phyloP scores from a whole-genome alignment of 177 flowering plant genomes.

The Vitis hybrid region DNA sequence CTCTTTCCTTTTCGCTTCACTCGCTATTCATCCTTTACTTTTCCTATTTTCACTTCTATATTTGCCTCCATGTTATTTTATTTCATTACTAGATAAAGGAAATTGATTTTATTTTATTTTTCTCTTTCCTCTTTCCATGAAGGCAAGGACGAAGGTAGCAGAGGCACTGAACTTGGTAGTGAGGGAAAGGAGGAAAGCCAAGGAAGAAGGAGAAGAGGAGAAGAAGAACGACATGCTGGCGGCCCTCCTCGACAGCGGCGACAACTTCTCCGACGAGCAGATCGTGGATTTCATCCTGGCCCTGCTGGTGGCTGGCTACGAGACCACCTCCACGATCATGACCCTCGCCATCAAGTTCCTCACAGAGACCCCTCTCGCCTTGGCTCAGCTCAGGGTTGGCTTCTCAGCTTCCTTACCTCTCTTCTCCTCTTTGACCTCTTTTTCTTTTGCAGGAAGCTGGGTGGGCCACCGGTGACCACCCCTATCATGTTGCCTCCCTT shows the following conservation, averaged over 20 bases:
- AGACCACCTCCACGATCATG: conserved; percentile 95
- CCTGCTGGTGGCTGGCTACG: conserved; percentile 89
- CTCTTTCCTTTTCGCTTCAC: no score
- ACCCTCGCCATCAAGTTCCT: conserved; percentile 93
- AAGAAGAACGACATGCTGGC: conserved; percentile 78
- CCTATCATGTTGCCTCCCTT: conserved; percentile 2
- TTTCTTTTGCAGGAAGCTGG: neutral
- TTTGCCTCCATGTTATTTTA: no score
- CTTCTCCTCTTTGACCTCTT: neutral
- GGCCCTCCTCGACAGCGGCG: conserved; percentile 62
- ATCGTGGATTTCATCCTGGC: conserved; percentile 88
- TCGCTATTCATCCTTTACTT: no score
- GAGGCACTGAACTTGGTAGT: conserved; percentile 69
- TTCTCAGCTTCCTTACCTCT: neutral
- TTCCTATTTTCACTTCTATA: no score
- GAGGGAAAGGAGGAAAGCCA: conserved; percentile 53
- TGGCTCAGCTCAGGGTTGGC: conserved; percentile 77
- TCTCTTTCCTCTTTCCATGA: neutral
- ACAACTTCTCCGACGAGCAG: conserved; percentile 73
- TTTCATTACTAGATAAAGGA: no score
- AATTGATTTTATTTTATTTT: neutral
- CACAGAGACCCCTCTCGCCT: conserved; percentile 77
- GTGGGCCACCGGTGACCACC: conserved; percentile 6
- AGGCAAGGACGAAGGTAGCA: conserved; percentile 90
- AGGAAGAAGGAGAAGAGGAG: conserved; percentile 36